Evolutionary conservation across 768 basidiomycete genomes (phyloP), one percentile per base, ranked within the genome.

Genomic region (Suillus alpinus): DNA sequence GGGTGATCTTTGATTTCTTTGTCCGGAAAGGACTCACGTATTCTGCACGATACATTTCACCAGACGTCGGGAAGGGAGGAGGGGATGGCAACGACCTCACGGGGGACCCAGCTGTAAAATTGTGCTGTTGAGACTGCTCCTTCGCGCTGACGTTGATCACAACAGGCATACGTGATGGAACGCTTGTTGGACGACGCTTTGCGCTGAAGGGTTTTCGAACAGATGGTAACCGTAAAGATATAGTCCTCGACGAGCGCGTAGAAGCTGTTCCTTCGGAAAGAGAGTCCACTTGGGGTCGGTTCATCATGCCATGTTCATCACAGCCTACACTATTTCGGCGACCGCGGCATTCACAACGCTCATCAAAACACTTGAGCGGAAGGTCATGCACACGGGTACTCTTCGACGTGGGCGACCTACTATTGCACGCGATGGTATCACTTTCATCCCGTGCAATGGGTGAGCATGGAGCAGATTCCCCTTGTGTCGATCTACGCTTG

Each of bases 21-120:
- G 34, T 52, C 50, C 49, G 26, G 12, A 69, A 66, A 14, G 62
- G 66, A 47, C 62, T 69, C 12, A 58, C 34, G 41, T 63, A 71
- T 32, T 43, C 60, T 26, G 59, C 37, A 9, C 65, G 68, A 34
- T 56, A 61, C 18, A n/a, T 40, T 10, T 62, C 60, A 39, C 57
- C 55, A 18, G 62, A 59, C 2, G 53, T 34, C 18, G 12, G 41
- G 10, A 52, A 36, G 32, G 59, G 29, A n/a, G 31, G 36, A 44
- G 29, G 29, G 3, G 57, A 36, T 14, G 23, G 34, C 14, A 9
- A 41, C 8, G 13, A 29, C 14, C 29, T 34, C 12, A 23, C 14
- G 18, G 59, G 55, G 23, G 51, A 41, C 13, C 6, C 40, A 29
- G 52, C 8, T 10, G 52, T 39, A 40, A 41, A 29, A 3, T 7